Conservation (phyloP, 2,329 filamentous ascomycete species). For the Epichloe gansuensis region DNA sequence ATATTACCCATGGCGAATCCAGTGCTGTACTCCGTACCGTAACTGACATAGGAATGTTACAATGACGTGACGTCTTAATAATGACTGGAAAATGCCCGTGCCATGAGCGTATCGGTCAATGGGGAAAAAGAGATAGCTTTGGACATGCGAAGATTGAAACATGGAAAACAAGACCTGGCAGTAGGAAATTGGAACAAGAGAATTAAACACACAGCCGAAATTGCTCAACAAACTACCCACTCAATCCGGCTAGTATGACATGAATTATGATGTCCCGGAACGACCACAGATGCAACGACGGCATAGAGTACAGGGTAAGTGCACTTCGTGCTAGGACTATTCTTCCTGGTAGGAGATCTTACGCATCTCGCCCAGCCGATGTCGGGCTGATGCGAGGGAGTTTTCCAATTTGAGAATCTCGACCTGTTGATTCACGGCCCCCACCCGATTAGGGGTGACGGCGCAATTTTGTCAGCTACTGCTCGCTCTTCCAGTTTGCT, state of each 20-base stretch:
- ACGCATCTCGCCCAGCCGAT: slow-evolving; percentile 88
- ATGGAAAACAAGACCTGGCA: neutral
- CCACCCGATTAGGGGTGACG: neutral
- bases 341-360: slow-evolving; percentile 92
- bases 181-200: neutral
- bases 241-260: neutral
- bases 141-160: neutral
- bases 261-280: neutral
- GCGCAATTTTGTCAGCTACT: slow-evolving; percentile 5
- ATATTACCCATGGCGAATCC: neutral
- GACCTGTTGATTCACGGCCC: slow-evolving; percentile 45
- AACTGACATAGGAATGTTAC: neutral
- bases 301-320: neutral
- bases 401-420: slow-evolving; percentile 97
- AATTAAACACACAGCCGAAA: neutral
- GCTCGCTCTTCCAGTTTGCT: neutral
- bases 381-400: slow-evolving; percentile 61
- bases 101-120: no score
- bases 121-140: neutral
- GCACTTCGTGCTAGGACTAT: slow-evolving; percentile 15
- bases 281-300: neutral
- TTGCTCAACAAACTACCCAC: neutral
- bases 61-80: neutral
- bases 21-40: neutral
- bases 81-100: neutral